phyloP scores from a whole-genome alignment of 371 early-diverging fungal genomes.

The Apophysomyces variabilis region DNA sequence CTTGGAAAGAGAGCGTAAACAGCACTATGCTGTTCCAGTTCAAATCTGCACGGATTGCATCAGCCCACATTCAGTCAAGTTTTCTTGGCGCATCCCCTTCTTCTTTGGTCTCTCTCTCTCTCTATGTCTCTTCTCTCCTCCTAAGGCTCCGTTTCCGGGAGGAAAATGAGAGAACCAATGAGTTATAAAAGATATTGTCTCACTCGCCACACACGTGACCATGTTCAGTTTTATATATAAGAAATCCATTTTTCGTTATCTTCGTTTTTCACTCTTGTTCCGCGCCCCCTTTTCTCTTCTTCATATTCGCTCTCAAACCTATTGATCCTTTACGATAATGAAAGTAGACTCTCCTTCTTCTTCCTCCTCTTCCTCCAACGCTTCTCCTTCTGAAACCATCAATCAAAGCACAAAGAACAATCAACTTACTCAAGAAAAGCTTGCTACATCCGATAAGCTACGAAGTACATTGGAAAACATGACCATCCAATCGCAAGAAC shows the following conservation, averaged over 20 bases:
- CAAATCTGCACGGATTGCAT: conserved; percentile 10
- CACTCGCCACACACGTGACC: conserved; percentile 9
- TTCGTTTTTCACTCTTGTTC: too few relatives aligned
- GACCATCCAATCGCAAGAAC: neutral
- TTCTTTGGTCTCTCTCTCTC: neutral
- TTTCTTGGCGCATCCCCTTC: conserved; percentile 10
- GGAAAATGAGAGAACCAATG: conserved; percentile 54
- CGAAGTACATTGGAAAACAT: neutral
- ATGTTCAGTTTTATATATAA: neutral
- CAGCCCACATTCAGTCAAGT: conserved; percentile 11
- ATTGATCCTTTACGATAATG: conserved; percentile 74
- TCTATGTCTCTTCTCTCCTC: neutral
- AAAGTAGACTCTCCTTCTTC: too few relatives aligned
- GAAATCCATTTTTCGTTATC: conserved; percentile 37
- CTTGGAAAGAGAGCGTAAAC: too few relatives aligned
- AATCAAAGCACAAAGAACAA: conserved; percentile 76
- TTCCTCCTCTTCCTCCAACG: conserved; percentile 51
- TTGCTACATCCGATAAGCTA: conserved; percentile 22
- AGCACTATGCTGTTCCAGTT: too few relatives aligned
- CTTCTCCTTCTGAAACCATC: conserved; percentile 86
- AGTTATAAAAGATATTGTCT: conserved; percentile 58
- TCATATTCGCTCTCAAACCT: neutral
- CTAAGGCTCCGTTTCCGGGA: conserved; percentile 27
- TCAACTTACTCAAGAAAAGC: conserved; percentile 91
- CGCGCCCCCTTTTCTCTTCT: neutral